Evolutionary conservation across 2,329 filamentous ascomycete genomes (phyloP), one percentile per base, ranked within the genome.

Genomic region (Chaetothyriales sp.): DNA sequence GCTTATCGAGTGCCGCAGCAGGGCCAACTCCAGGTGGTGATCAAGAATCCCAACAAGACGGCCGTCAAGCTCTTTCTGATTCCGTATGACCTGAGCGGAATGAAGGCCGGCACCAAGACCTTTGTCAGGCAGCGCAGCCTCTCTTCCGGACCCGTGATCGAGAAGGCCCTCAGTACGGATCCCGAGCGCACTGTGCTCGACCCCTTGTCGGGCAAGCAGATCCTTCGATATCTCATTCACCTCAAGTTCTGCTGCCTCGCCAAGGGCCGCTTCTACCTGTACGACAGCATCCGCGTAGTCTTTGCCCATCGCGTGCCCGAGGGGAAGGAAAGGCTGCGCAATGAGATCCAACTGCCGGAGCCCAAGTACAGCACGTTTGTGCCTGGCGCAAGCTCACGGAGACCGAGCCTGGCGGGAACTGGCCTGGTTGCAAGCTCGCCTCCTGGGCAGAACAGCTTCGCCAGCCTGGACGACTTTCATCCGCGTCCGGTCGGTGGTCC

Each of bases 31-130:
- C 92, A 98, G 62, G 94, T 98, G 57, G 84, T 98, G 56, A 87
- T 98, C 66, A 97, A 97, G 66, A 98, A 97, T 62, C 90, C 89
- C 15, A 95, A 97, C 70, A 97, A 97, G 65, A 97, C 92, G 2
- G 92, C 92, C 1, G 90, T 97, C 51, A 97, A 98, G 67, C 74
- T 98, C 0, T 97, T 97, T 61, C 75, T 97, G 20, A 81, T 98
- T 2, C 92, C 90, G 0, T 98, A 97, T 61, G 89, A 97, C 64
- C 73, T 98, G 1, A 77, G 81, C 1, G 90, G 88, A 49, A 98
- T 98, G 90, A 85, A 92, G 56, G 79, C 88, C 0, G 89, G 89
- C 0, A 94, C 88, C 15, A 97, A 97, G 68, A 98, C 92, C 0
- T 97, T 97, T 61, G 85, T 98, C 55, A 81, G 92, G 28, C 92